Percentiles rank a stretch among this genome's conserved stretches.
phyloP scores from a whole-genome alignment of 176 grass and related monocot genomes.

The Musa beccarii region DNA sequence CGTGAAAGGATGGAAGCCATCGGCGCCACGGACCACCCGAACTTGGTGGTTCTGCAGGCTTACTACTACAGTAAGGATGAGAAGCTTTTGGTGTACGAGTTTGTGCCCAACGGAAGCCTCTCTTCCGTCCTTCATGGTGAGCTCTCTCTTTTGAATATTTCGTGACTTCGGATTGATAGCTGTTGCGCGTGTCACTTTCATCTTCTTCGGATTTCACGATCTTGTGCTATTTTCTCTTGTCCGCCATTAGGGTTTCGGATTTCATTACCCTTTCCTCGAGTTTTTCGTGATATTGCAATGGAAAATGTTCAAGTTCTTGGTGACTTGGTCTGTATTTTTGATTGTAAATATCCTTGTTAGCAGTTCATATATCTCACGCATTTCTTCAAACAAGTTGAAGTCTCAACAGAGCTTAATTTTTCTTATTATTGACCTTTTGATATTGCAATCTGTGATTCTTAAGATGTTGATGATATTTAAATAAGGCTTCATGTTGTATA shows the following conservation, averaged over 20 bases:
- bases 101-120: slow-evolving; percentile 58
- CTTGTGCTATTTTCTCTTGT: too few species aligned
- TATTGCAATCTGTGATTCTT: neutral
- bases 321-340: neutral
- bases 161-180: neutral
- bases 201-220: too few species aligned
- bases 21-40: slow-evolving; percentile 58
- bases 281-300: too few species aligned
- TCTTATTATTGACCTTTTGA: neutral
- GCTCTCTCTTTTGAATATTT: neutral
- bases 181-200: too few species aligned
- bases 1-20: slow-evolving; percentile 48
- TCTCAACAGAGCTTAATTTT: neutral
- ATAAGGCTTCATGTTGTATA: too few species aligned
- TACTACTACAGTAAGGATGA: slow-evolving; percentile 81
- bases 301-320: too few species aligned
- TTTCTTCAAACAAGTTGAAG: neutral
- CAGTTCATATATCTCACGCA: neutral
- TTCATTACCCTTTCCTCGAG: too few species aligned
- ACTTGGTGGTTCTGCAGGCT: slow-evolving; percentile 54
- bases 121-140: slow-evolving; percentile 67
- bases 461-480: too few species aligned
- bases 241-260: too few species aligned
- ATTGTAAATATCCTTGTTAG: neutral
- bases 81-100: slow-evolving; percentile 72